A percentile compares a stretch with the other conserved stretches of the same genome.
Conservation (phyloP, 495 filamentous ascomycete genomes). For the Lophiostoma macrostomum region DNA sequence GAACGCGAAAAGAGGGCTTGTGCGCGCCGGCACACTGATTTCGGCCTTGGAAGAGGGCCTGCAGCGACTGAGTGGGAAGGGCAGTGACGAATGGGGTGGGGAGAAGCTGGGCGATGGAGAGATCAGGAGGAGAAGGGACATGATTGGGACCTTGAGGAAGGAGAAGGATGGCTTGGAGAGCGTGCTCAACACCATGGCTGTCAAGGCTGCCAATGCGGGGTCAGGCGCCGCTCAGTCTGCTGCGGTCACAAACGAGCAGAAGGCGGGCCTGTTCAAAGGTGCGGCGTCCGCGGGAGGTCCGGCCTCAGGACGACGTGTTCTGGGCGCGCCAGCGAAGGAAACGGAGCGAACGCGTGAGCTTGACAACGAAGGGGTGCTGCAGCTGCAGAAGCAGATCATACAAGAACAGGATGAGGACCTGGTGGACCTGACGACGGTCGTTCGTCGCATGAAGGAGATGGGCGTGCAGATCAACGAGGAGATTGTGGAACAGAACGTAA, state of each 20-base stretch:
- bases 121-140: conserved; percentile 72
- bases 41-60: conserved; percentile 69
- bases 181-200: conserved; percentile 68
- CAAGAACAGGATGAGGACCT: conserved; percentile 80
- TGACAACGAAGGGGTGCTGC: conserved; percentile 84
- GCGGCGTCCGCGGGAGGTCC: conserved; percentile 30
- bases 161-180: conserved; percentile 86
- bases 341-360: conserved; percentile 83
- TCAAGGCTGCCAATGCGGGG: conserved; percentile 42
- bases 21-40: conserved; percentile 69
- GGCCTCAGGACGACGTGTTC: conserved; percentile 57
- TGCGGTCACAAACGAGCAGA: conserved; percentile 42
- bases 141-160: conserved; percentile 71
- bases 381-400: conserved; percentile 82
- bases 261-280: conserved; percentile 52
- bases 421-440: conserved; percentile 69
- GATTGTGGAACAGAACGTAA: conserved; percentile 75
- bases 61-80: conserved; percentile 45
- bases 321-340: conserved; percentile 71
- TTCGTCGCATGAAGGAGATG: conserved; percentile 79
- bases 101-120: conserved; percentile 78
- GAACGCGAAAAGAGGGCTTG: conserved; percentile 75
- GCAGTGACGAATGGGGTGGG: conserved; percentile 38
- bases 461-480: conserved; percentile 82
- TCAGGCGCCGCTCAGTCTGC: conserved; percentile 18